phyloP scores from a whole-genome alignment of 805 yeast genomes.

The Isabelozyma pseudorhagii region DNA sequence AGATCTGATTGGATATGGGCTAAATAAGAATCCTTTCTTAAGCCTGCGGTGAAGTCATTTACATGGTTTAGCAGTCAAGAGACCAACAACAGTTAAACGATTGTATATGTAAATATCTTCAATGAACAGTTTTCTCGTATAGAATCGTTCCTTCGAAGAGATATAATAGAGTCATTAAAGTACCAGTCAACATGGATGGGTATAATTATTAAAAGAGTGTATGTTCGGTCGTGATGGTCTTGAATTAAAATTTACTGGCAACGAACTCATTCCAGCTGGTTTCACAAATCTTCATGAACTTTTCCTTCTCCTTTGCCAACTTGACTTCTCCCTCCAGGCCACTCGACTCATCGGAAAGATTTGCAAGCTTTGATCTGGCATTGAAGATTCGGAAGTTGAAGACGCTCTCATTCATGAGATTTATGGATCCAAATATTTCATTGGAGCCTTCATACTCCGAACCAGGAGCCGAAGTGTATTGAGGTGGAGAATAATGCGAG shows the following conservation, averaged over 20 bases:
- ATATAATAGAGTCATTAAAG: too few relatives aligned
- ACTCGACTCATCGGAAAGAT: background rate
- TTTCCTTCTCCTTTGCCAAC: slow-evolving; percentile 27
- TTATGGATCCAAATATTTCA: slow-evolving; percentile 35
- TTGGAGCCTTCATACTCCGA: slow-evolving; percentile 3
- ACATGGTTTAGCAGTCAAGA: too few relatives aligned
- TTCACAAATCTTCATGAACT: slow-evolving; percentile 41
- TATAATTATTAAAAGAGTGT: too few relatives aligned
- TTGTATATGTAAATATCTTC: too few relatives aligned
- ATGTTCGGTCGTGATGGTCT: too few relatives aligned
- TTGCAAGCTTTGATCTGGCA: slow-evolving; percentile 1
- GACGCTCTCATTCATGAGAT: slow-evolving; percentile 32
- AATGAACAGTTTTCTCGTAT: too few relatives aligned
- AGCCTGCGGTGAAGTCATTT: too few relatives aligned
- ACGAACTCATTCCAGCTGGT: slow-evolving; percentile 43
- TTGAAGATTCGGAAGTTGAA: slow-evolving; percentile 33
- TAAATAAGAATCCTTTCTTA: too few relatives aligned
- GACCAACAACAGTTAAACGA: too few relatives aligned
- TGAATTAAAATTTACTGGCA: background rate
- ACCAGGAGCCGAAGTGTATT: background rate
- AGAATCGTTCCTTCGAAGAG: too few relatives aligned
- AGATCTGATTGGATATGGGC: too few relatives aligned
- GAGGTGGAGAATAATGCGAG: background rate
- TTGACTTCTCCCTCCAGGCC: background rate
- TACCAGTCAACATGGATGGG: too few relatives aligned